Evolutionary conservation across 148 eudicot species (phyloP), one percentile per base, ranked within the genome.

Genomic region (Dianthus caryophyllus): DNA sequence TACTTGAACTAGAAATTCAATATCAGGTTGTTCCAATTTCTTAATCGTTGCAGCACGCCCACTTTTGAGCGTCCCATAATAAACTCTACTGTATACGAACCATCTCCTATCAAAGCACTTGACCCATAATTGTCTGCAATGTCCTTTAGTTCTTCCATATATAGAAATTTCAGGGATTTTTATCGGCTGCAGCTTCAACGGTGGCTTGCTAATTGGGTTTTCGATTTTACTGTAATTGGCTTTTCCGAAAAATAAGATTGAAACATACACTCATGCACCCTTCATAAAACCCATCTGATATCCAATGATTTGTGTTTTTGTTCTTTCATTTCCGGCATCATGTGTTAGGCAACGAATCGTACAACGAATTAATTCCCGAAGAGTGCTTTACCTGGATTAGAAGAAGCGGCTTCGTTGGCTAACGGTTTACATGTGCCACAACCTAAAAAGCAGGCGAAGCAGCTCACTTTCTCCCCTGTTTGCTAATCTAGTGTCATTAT

Each of bases 81-180:
- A 88, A 27, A 88, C 97, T 66, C 93, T 77, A 24, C 97, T 92
- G n/a, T n/a, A 73, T 88, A 86, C 22, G 97, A 91, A 36, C 97
- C 97, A 74, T 91, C 96, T 49, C 96, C 97, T 68, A 91, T 86
- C 69, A 88, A 77, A 62, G 96, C 82, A 73, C 73, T 83, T 49
- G 93, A 78, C 64, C 93, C 93, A 72, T 85, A 89, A 61, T 87
- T 85, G 48, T 83, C 83, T 14, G 96, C 87, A 72, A 80, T 80
- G 62, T 85, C 93, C 74, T 79, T 85, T 51, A 89, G 77, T 70
- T 89, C 93, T 31, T 80, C 88, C n/a, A n/a, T n/a, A n/a, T 64
- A 83, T 76, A 36, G 90, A 75, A 56, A 89, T 75, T 44, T 76
- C 68, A 63, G 93, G 87, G 47, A 87, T 82, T 27, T 73, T 81